These are phyloP conservation scores for Phytophthora agathidicida DNA, from an alignment of 352 stramenopile genomes.

Conservation along the genomic window DNA sequence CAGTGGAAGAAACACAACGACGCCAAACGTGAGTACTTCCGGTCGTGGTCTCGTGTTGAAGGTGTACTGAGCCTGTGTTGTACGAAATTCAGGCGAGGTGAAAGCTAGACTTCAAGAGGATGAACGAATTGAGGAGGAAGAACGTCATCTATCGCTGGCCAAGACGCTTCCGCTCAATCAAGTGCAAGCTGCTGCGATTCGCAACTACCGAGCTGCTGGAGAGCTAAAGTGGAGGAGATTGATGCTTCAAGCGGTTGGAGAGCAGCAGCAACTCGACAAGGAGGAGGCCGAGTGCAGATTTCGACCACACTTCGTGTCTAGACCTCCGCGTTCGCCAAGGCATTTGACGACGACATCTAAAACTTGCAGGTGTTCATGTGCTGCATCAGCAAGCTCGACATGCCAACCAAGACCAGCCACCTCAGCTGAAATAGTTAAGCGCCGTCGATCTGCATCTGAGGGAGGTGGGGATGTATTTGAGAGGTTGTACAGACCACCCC, in stretches of 20 bases:
- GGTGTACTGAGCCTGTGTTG: background rate
- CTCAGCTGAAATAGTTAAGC: background rate
- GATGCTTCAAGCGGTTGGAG: conserved; percentile 21
- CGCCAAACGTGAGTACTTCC: conserved; percentile 20
- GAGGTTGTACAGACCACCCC: conserved; percentile 21
- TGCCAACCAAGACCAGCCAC: background rate
- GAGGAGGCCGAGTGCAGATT: conserved; percentile 46
- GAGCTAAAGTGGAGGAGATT: conserved; percentile 47
- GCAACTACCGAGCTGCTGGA: conserved; percentile 42
- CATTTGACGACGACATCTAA: background rate
- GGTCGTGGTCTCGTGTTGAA: background rate
- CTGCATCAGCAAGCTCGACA: background rate
- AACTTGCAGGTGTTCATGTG: conserved; percentile 3
- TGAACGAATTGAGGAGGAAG: conserved; percentile 29
- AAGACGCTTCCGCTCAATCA: conserved; percentile 21
- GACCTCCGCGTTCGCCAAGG: background rate
- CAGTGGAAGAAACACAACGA: conserved; percentile 25
- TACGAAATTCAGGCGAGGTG: conserved; percentile 16
- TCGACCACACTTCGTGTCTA: conserved; percentile 28
- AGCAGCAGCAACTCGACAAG: conserved; percentile 30
- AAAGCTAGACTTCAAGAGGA: conserved; percentile 23
- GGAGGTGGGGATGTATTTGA: conserved; percentile 32
- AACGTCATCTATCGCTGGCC: conserved; percentile 20
- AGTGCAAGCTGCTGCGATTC: conserved; percentile 37
- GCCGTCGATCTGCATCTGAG: background rate